Percentiles rank a stretch among this genome's conserved stretches.
Conservation (phyloP, 768 basidiomycete genomes). For the Kwoniella botswanensis region DNA sequence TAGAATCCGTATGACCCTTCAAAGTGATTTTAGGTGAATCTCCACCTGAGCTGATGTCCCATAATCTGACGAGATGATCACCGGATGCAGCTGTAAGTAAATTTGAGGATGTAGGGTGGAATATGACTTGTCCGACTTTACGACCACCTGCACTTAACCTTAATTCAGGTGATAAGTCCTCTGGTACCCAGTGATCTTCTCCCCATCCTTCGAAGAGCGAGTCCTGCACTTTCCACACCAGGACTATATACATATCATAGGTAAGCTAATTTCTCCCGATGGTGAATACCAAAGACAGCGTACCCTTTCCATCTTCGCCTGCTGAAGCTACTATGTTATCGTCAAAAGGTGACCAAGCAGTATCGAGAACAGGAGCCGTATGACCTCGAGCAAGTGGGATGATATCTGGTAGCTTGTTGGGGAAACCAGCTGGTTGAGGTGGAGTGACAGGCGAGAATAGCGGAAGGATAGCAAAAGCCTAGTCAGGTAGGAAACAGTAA, state of each 20-base stretch:
- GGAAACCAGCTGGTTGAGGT: slow-evolving; percentile 64
- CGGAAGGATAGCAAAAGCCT: slow-evolving; percentile 90
- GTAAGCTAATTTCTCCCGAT: too few species aligned
- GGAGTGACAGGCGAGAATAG: slow-evolving; percentile 66
- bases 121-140: slow-evolving; percentile 91
- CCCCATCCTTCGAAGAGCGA: slow-evolving; percentile 82
- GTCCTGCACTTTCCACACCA: slow-evolving; percentile 86
- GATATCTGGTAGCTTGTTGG: slow-evolving; percentile 85
- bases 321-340: slow-evolving; percentile 88
- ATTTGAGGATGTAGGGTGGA: slow-evolving; percentile 87
- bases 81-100: slow-evolving; percentile 79
- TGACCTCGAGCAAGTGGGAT: slow-evolving; percentile 85
- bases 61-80: slow-evolving; percentile 86
- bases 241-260: too few species aligned
- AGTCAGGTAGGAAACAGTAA: neutral
- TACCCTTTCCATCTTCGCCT: slow-evolving; percentile 86
- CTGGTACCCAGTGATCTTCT: slow-evolving; percentile 76
- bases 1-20: slow-evolving; percentile 79
- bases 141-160: slow-evolving; percentile 61
- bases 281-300: too few species aligned
- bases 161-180: slow-evolving; percentile 75
- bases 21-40: slow-evolving; percentile 70
- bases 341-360: slow-evolving; percentile 94
- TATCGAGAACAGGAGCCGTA: slow-evolving; percentile 71
- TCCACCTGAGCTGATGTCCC: slow-evolving; percentile 80